Evolutionary conservation across 768 basidiomycete genomes (phyloP), one percentile per base, ranked within the genome.

Genomic region (Tubosaeta brunneosetosa): DNA sequence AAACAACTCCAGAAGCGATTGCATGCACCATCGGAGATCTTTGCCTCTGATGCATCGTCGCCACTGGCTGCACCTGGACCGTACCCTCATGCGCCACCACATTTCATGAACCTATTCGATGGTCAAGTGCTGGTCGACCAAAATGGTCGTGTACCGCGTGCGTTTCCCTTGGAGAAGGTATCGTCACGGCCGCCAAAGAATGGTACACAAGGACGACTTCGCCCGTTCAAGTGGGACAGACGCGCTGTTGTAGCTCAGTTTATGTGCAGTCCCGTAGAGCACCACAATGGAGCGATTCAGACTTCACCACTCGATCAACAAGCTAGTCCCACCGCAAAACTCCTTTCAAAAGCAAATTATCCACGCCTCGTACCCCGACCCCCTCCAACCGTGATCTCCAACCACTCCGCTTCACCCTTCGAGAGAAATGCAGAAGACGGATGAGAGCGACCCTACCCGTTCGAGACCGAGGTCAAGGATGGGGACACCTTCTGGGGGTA

Each of bases 401-500:
- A n/a, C n/a, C n/a, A n/a, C n/a, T n/a, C n/a, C n/a, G n/a, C n/a
- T n/a, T n/a, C n/a, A n/a, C n/a, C n/a, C n/a, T n/a, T n/a, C n/a
- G 16, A 43, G 10, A 32, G 8, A 41, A 11, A 8, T 22, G 5
- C 3, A 22, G 19, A 22, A 6, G 40, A 9, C 37, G 37, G 22
- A 22, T 19, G 22, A 16, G 37, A 41, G 13, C 40, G 22, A 16
- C 31, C n/a, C 1, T 25, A 16, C 42, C 13, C 42, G 6, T 27
- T 43, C 26, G 42, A 43, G 12, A 14, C 19, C 9, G 43, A 54
- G 71, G 45, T 73, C 70, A 12, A 71, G 51, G 36, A 71, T 70
- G 29, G 44, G 55, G 10, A 50, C 38, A 6, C 69, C 70, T 27
- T 64, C 65, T 8, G 67, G 67, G 11, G 64, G 53, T 19, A 73